Evolutionary conservation across 306 rosid genomes (phyloP).

Genomic region (Cucumis cinereus): DNA sequence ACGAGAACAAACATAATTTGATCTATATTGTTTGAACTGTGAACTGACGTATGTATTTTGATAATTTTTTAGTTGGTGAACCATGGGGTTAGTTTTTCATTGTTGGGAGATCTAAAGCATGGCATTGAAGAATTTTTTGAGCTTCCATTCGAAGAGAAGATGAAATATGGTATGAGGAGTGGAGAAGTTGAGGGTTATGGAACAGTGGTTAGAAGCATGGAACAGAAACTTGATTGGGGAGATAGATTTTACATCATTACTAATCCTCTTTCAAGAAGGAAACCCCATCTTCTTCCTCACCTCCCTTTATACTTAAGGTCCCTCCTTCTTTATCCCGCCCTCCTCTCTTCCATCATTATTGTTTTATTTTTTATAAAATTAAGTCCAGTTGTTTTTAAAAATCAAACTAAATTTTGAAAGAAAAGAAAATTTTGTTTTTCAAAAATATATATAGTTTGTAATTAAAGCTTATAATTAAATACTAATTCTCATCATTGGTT

Average conservation of each 20-base stretch:
- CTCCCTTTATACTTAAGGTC: constrained; percentile 49
- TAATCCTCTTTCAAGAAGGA: constrained; percentile 48
- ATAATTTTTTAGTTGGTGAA: constrained; percentile 33
- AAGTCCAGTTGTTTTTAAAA: too few relatives aligned
- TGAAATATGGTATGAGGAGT: constrained; percentile 26
- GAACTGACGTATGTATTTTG: too few relatives aligned
- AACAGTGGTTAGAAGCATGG: constrained; percentile 19
- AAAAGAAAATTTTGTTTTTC: too few relatives aligned
- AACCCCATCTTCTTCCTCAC: constrained; percentile 43
- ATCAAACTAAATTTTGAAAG: too few relatives aligned
- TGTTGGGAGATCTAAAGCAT: constrained; percentile 29
- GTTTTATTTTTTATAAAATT: too few relatives aligned
- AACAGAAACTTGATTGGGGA: constrained; percentile 79
- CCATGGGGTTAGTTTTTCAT: constrained; percentile 47
- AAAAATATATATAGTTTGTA: too few relatives aligned
- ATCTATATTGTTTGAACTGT: too few relatives aligned
- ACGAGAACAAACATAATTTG: too few relatives aligned
- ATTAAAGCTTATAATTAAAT: too few relatives aligned
- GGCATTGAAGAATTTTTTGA: constrained; percentile 53
- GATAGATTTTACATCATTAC: constrained; percentile 45
- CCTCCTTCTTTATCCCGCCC: background rate
- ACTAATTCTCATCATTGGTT: too few relatives aligned
- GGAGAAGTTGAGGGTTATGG: constrained; percentile 82
- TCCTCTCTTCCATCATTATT: too few relatives aligned
- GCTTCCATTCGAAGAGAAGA: constrained; percentile 53